Percentiles rank a stretch among this genome's conserved stretches.
Conservation (phyloP, 2,329 filamentous ascomycete genomes). For the Aspergillus pseudoviridinutans region DNA sequence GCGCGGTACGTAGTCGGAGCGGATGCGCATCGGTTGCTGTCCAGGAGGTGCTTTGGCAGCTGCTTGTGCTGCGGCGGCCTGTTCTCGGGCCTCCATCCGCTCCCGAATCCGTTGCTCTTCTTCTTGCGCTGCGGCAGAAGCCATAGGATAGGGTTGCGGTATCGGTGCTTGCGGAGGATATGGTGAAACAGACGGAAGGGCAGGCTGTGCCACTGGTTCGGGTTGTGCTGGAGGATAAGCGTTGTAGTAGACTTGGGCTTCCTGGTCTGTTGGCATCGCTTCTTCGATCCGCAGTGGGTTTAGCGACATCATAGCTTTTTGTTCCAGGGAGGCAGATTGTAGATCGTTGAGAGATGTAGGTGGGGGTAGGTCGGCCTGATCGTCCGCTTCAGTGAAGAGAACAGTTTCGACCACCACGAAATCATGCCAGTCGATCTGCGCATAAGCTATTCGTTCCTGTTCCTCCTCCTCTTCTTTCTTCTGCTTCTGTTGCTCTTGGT, state of each 20-base stretch:
- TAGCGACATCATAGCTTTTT: conserved; percentile 87
- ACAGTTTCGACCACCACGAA: conserved; percentile 96
- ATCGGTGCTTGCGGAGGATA: conserved; percentile 27
- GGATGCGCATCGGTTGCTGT: conserved; percentile 73
- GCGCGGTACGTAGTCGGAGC: conserved; percentile 85
- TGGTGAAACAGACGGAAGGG: conserved; percentile 20
- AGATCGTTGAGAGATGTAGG: conserved; percentile 87
- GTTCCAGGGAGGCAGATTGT: conserved; percentile 89
- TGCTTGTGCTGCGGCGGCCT: conserved; percentile 73
- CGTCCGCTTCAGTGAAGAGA: conserved; percentile 83
- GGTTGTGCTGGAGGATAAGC: conserved; percentile 41
- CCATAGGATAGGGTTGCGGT: conserved; percentile 31
- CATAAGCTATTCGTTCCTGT: conserved; percentile 71
- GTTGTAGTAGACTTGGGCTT: conserved; percentile 50
- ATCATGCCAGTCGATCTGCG: conserved; percentile 95
- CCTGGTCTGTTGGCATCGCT: conserved; percentile 79
- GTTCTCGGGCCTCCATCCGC: conserved; percentile 49
- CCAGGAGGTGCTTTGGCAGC: conserved; percentile 63
- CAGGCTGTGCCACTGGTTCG: conserved; percentile 34
- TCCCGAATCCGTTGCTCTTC: conserved; percentile 63
- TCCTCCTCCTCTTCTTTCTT: conserved; percentile 86
- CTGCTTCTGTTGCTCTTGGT: conserved; percentile 77
- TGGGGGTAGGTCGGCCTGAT: conserved; percentile 78
- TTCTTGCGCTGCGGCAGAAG: conserved; percentile 43
- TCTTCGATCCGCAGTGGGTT: conserved; percentile 85